Percentiles rank a stretch among this genome's conserved stretches.
phyloP scores from a whole-genome alignment of 768 basidiomycete genomes.

The Sistotremastrum niveocremeum region DNA sequence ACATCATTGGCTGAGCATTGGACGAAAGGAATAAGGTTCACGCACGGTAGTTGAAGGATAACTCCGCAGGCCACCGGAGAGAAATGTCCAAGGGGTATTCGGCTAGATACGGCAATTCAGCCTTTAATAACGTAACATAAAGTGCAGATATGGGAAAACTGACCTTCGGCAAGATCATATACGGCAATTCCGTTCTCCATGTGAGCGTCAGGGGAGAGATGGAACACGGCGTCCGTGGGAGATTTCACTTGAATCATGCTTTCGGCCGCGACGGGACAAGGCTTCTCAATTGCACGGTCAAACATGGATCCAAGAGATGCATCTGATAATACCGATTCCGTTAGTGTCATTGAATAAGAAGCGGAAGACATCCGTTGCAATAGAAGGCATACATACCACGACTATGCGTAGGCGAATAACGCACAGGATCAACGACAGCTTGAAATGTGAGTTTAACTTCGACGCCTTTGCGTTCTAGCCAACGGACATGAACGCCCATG shows the following conservation, averaged over 20 bases:
- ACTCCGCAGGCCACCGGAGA: slow-evolving; percentile 40
- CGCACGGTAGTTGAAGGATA: slow-evolving; percentile 47
- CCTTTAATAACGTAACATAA: slow-evolving; percentile 1
- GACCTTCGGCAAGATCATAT: slow-evolving; percentile 41
- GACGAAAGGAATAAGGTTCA: background rate
- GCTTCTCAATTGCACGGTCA: slow-evolving; percentile 42
- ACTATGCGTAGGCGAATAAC: slow-evolving; percentile 31
- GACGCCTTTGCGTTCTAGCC: slow-evolving; percentile 35
- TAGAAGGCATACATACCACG: slow-evolving; percentile 31
- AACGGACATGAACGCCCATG: slow-evolving; percentile 65
- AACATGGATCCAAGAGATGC: slow-evolving; percentile 65
- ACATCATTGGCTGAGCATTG: background rate
- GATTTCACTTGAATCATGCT: slow-evolving; percentile 40
- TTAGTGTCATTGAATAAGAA: slow-evolving; percentile 1
- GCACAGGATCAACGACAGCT: slow-evolving; percentile 67
- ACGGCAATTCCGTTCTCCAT: slow-evolving; percentile 22
- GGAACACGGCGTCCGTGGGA: slow-evolving; percentile 29
- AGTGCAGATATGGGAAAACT: slow-evolving; percentile 8
- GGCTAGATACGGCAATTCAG: slow-evolving; percentile 16
- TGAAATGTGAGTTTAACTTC: slow-evolving; percentile 60
- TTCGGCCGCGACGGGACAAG: slow-evolving; percentile 57
- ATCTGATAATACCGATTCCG: slow-evolving; percentile 26
- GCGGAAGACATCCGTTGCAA: slow-evolving; percentile 6
- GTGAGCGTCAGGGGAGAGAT: slow-evolving; percentile 31
- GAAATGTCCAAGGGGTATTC: slow-evolving; percentile 38